Evolutionary conservation across 768 basidiomycete genomes (phyloP).

Genomic region (Leccinum variicolor): DNA sequence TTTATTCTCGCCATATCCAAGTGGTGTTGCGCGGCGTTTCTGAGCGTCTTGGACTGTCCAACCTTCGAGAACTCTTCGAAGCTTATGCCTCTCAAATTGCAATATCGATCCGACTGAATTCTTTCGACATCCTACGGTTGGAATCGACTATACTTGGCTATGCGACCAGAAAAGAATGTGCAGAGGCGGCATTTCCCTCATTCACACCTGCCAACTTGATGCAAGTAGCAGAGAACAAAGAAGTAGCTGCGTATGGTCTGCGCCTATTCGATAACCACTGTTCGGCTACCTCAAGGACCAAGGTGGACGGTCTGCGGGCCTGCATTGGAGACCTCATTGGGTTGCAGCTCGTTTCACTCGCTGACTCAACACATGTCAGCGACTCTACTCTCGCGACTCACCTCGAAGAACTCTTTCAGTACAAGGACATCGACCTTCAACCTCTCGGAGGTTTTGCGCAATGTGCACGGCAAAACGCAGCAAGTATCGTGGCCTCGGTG

Average conservation of each 20-base stretch:
- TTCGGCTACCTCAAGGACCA: constrained; percentile 48
- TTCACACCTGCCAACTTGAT: constrained; percentile 70
- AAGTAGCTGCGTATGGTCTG: constrained; percentile 35
- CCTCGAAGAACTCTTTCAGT: constrained; percentile 36
- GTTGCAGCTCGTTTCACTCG: constrained; percentile 48
- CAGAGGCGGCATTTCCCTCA: constrained; percentile 59
- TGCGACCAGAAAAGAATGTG: constrained; percentile 59
- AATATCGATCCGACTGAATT: constrained; percentile 52
- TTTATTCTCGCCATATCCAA: constrained; percentile 34
- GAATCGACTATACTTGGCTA: constrained; percentile 79
- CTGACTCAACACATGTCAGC: constrained; percentile 31
- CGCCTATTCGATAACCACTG: constrained; percentile 61
- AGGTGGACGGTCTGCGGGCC: constrained; percentile 48
- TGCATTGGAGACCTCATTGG: constrained; percentile 74
- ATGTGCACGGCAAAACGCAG: constrained; percentile 43
- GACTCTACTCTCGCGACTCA: constrained; percentile 20
- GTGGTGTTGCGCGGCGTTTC: constrained; percentile 61
- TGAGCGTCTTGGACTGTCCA: constrained; percentile 59
- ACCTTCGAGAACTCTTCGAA: constrained; percentile 64
- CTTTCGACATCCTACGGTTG: constrained; percentile 53
- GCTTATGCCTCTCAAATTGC: constrained; percentile 78
- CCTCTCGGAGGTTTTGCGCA: constrained; percentile 33
- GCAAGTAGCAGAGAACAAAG: constrained; percentile 30
- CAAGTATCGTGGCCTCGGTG: constrained; percentile 55
- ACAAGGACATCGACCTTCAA: constrained; percentile 29